A percentile compares a stretch with the other conserved stretches of the same genome.
These are phyloP conservation scores for Sophora flavescens DNA, from an alignment of 306 rosid species.

Conservation along the genomic window DNA sequence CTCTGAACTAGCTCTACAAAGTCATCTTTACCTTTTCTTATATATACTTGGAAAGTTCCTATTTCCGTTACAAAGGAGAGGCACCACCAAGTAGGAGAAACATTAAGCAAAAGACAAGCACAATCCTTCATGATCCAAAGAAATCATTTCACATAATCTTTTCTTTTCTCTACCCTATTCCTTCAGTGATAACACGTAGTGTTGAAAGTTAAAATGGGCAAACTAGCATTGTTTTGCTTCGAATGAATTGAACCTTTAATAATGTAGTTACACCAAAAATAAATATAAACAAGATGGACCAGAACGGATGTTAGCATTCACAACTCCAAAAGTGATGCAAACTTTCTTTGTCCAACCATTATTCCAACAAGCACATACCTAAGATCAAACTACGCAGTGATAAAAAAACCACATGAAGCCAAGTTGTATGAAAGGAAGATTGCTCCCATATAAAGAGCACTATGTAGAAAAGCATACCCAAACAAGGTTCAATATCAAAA, in stretches of 20 bases:
- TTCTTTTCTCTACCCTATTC: constrained; percentile 14
- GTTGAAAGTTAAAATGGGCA: constrained; percentile 1
- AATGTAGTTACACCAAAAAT: constrained; percentile 16
- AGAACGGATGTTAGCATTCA: too few species aligned
- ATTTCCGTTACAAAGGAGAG: constrained; percentile 30
- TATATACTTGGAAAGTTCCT: neutral
- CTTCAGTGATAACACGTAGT: neutral
- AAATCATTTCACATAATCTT: neutral
- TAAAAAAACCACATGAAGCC: too few species aligned
- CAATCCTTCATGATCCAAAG: neutral
- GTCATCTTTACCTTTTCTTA: constrained; percentile 10
- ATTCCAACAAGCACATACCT: neutral
- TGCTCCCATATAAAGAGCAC: too few species aligned
- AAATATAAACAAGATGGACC: neutral
- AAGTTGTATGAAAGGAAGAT: too few species aligned
- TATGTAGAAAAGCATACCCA: too few species aligned
- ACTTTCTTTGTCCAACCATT: neutral
- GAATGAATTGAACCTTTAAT: constrained; percentile 12
- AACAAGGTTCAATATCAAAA: too few species aligned
- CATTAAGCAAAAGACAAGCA: neutral
- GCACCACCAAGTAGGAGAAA: neutral
- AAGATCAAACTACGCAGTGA: neutral
- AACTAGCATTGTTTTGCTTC: constrained; percentile 1
- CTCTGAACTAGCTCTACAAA: constrained; percentile 9
- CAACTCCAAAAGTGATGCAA: too few species aligned